phyloP scores from a whole-genome alignment of 495 filamentous ascomycete genomes.

The Xylaria nigripes region DNA sequence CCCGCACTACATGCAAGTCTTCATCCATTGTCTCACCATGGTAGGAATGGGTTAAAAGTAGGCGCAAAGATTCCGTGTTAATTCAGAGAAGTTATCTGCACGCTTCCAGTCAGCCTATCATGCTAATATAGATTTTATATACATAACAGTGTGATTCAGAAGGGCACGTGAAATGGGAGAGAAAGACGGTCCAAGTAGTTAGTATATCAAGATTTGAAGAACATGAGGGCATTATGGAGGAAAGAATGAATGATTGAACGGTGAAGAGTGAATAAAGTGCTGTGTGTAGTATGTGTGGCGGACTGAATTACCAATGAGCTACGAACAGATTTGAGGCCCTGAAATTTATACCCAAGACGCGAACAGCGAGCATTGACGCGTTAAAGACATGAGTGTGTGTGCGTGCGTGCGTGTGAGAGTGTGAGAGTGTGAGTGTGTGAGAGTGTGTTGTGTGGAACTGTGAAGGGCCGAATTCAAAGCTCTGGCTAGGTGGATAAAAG shows the following conservation, averaged over 20 bases:
- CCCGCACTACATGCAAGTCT: neutral
- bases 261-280: neutral
- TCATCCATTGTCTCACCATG: slow-evolving; percentile 22
- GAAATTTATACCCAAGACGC: slow-evolving; percentile 12
- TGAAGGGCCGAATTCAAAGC: neutral
- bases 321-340: slow-evolving; percentile 4
- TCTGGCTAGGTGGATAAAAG: neutral
- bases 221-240: neutral
- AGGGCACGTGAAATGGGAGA: neutral
- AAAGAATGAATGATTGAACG: neutral
- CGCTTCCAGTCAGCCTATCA: slow-evolving; percentile 36
- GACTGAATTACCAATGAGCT: neutral
- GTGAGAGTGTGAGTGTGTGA: neutral
- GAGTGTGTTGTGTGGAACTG: neutral
- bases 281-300: neutral
- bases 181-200: neutral
- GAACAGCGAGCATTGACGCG: slow-evolving; percentile 9
- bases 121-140: slow-evolving; percentile 1
- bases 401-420: no score
- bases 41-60: neutral
- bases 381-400: slow-evolving; percentile 6
- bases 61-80: neutral
- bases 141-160: slow-evolving; percentile 9
- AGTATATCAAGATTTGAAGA: neutral
- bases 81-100: slow-evolving; percentile 7